Base-by-base conservation (phyloP, 495 filamentous ascomycete genomes). In the Cercophora samala region DNA sequence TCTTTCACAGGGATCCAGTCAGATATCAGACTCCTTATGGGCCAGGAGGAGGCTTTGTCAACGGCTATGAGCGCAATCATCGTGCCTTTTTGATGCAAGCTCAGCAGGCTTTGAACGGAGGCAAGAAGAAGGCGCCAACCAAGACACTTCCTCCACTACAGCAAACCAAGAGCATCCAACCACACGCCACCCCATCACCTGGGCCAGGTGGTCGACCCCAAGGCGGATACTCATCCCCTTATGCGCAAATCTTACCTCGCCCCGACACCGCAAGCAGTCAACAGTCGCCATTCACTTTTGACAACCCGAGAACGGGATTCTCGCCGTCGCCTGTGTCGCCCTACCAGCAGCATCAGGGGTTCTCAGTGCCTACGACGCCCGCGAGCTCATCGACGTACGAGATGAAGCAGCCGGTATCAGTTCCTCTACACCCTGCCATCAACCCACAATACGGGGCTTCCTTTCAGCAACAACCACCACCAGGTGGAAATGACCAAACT, bases 21-120 rank as follows among this genome's bases (percentile, higher is more conserved):
- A 76, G 75, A 26, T 82, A 87, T 69, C 78, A 79, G 37, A 84
- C 83, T 3, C 84, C 84, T 17, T 87, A 87, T 67, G 78, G 79
- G 25, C 73, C 70, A 13, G 80, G 77, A 73, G 81, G 80, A 32
- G 84, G 83, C 0, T 86, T 86, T 66, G 83, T 82, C 15, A 86
- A 87, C 64, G 84, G 83, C 4, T 87, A 85, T 58, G 82, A 85
- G 66, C 83, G 82, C 17, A 82, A 78, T 17, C 70, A 83, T 5
- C 72, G 78, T 32, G 78, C 78, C 5, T 82, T 85, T 66, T 65
- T 84, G 64, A 74, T 80, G 66, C 78, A 75, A 55, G 74, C 79
- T 13, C 79, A 77, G 29, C 74, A 77, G 24, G 76, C 76, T 4
- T 67, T 83, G 1, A 74, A 75, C 15, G 76, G 72, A n/a, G 68